Conservation (phyloP, 331 rosid genomes). For the Stylosanthes scabra region DNA sequence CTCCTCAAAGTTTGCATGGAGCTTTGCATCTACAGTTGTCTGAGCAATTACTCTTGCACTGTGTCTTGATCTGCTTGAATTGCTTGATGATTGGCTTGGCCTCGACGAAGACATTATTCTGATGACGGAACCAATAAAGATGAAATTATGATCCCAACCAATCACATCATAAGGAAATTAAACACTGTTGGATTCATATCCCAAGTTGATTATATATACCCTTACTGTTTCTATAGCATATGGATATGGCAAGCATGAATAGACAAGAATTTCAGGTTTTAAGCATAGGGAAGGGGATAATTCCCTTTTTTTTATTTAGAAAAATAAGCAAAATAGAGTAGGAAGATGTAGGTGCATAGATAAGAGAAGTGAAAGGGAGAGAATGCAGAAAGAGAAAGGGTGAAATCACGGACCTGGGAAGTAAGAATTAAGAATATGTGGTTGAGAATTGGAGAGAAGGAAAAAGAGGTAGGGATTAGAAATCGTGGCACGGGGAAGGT, state of each 20-base stretch:
- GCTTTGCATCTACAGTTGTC: slow-evolving; percentile 80
- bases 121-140: slow-evolving; percentile 31
- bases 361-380: background rate
- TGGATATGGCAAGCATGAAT: too few species aligned
- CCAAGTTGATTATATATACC: too few species aligned
- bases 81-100: slow-evolving; percentile 65
- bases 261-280: slow-evolving; percentile 18
- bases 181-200: too few species aligned
- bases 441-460: background rate
- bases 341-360: background rate
- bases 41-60: slow-evolving; percentile 74
- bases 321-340: too few species aligned
- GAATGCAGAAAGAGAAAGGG: background rate
- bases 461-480: background rate
- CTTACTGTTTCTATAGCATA: too few species aligned
- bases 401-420: too few species aligned
- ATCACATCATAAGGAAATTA: slow-evolving; percentile 21
- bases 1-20: slow-evolving; percentile 78
- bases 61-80: slow-evolving; percentile 71
- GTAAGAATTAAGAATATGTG: too few species aligned
- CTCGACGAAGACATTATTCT: slow-evolving; percentile 77
- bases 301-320: slow-evolving; percentile 1
- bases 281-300: slow-evolving; percentile 24
- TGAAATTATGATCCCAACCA: slow-evolving; percentile 1
- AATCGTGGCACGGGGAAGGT: too few species aligned